These are phyloP conservation scores for Mucuna pruriens DNA, from an alignment of 306 rosid genomes.

Conservation along the genomic window DNA sequence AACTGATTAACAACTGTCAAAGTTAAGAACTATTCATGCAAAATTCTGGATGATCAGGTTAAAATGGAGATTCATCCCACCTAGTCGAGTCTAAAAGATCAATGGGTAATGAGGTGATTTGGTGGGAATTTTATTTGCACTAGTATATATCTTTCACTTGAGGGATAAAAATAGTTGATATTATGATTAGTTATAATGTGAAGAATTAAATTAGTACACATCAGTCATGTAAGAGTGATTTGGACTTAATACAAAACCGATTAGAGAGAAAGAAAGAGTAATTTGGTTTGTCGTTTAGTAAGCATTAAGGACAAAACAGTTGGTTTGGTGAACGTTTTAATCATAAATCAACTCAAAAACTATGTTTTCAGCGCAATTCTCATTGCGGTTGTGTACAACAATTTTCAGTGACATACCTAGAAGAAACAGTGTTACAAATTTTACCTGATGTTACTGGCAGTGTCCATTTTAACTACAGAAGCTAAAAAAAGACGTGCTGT, in stretches of 20 bases:
- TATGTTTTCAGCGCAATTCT: not conserved
- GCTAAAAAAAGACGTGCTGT: constrained; percentile 18
- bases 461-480: constrained; percentile 12
- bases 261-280: not conserved
- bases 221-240: not conserved
- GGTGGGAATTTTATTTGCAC: not conserved
- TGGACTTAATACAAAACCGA: not conserved
- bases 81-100: not conserved
- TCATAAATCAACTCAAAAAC: not conserved
- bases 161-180: not conserved
- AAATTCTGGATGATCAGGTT: not conserved
- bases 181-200: not conserved
- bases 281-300: not conserved
- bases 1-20: not conserved
- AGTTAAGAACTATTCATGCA: not conserved
- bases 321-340: not conserved
- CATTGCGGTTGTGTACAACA: not conserved
- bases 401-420: constrained; percentile 8
- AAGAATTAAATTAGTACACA: not conserved
- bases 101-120: not conserved
- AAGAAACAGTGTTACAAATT: constrained; percentile 34
- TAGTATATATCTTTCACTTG: not conserved
- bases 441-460: constrained; percentile 27
- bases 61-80: not conserved
- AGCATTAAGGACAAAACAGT: not conserved